Conservation (phyloP, 768 basidiomycete genomes). For the Krasilnikovozyma curviuscula region DNA sequence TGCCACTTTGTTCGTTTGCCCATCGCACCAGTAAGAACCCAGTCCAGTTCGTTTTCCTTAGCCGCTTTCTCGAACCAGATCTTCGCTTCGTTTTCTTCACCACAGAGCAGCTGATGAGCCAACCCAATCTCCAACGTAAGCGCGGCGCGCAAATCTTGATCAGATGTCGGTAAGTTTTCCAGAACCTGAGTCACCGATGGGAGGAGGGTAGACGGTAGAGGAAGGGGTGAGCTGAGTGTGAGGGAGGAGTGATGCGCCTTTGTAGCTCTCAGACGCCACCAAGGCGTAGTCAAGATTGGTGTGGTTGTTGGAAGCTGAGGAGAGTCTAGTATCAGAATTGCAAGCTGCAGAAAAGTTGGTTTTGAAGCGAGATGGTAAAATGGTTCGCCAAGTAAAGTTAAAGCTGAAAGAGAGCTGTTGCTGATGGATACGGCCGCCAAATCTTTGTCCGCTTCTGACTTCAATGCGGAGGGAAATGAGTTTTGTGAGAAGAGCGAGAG, state of each 20-base stretch:
- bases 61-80: slow-evolving; percentile 62
- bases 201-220: slow-evolving; percentile 31
- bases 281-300: background rate
- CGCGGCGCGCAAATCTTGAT: slow-evolving; percentile 38
- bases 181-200: slow-evolving; percentile 12
- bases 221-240: slow-evolving; percentile 1
- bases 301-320: slow-evolving; percentile 8
- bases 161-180: slow-evolving; percentile 31
- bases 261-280: slow-evolving; percentile 26
- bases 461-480: slow-evolving; percentile 24
- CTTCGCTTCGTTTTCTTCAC: slow-evolving; percentile 49
- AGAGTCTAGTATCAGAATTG: slow-evolving; percentile 45
- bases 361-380: slow-evolving; percentile 70
- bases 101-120: slow-evolving; percentile 45
- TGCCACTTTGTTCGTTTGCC: slow-evolving; percentile 93
- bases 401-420: slow-evolving; percentile 45
- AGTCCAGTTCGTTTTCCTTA: slow-evolving; percentile 55
- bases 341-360: slow-evolving; percentile 52
- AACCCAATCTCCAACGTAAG: slow-evolving; percentile 59
- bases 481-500: slow-evolving; percentile 18
- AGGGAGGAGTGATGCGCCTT: slow-evolving; percentile 19
- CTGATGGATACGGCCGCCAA: slow-evolving; percentile 31
- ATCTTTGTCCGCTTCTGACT: slow-evolving; percentile 20
- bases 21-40: slow-evolving; percentile 77
- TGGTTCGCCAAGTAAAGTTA: slow-evolving; percentile 77